phyloP scores from a whole-genome alignment of 2,329 filamentous ascomycete genomes.

The Dryadomyces quercivorus region DNA sequence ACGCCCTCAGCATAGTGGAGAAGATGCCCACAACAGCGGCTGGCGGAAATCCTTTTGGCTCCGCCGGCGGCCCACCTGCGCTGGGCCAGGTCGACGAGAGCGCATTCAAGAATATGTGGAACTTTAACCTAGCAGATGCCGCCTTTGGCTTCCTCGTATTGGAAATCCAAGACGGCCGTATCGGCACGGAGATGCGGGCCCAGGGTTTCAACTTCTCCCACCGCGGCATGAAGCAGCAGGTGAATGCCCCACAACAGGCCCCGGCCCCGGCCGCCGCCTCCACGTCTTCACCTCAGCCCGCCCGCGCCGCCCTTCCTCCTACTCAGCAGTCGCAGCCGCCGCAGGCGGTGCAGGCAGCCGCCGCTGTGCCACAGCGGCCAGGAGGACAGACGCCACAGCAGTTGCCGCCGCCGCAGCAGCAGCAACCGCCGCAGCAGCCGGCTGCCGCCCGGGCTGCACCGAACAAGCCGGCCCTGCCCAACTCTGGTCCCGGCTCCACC shows the following conservation, averaged over 20 bases:
- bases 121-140: conserved; percentile 95
- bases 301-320: conserved; percentile 14
- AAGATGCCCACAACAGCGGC: conserved; percentile 96
- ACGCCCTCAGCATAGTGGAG: conserved; percentile 84
- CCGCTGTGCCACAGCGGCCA: conserved; percentile 20
- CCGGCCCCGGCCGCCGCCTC: conserved; percentile 24
- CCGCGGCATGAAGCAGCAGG: conserved; percentile 68
- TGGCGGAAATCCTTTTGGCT: conserved; percentile 92
- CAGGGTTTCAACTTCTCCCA: conserved; percentile 99
- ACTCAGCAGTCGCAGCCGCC: conserved; percentile 1
- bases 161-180: conserved; percentile 88
- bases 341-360: conserved; percentile 16
- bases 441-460: not conserved
- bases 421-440: not conserved
- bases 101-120: conserved; percentile 99
- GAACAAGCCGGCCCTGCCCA: conserved; percentile 28
- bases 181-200: conserved; percentile 96
- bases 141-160: conserved; percentile 93
- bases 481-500: conserved; percentile 15
- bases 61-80: conserved; percentile 55
- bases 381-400: conserved; percentile 22
- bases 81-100: conserved; percentile 94
- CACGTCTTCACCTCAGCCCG: conserved; percentile 15
- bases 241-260: conserved; percentile 21
- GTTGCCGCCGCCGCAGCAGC: conserved; percentile 13